phyloP scores from a whole-genome alignment of 202 grass and related monocot genomes.

The Panicum hallii region DNA sequence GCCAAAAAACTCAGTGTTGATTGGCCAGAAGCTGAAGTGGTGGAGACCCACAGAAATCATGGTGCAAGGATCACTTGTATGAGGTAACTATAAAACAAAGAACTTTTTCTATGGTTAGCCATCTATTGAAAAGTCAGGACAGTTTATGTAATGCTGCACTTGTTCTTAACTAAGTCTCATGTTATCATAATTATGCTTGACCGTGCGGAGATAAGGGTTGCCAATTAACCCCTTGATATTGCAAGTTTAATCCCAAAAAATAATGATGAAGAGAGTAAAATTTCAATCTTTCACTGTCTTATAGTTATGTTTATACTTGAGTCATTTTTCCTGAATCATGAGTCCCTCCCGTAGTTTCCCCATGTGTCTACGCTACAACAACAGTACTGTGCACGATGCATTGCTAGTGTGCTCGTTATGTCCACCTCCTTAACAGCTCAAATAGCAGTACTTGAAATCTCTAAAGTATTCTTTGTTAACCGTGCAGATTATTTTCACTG shows the following conservation, averaged over 20 bases:
- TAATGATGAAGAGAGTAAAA: slow-evolving; percentile 9
- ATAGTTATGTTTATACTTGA: neutral
- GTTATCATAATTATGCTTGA: neutral
- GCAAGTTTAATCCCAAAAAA: neutral
- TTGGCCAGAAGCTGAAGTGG: slow-evolving; percentile 21
- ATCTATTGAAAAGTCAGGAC: neutral
- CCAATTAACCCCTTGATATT: neutral
- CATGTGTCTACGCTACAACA: neutral
- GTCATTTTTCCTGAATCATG: neutral
- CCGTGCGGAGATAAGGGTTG: slow-evolving; percentile 11
- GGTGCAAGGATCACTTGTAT: slow-evolving; percentile 80
- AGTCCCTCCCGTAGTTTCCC: neutral
- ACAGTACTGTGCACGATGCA: neutral
- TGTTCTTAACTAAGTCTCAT: neutral
- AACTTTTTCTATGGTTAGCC: neutral
- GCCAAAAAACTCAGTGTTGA: slow-evolving; percentile 48
- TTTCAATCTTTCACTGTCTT: neutral
- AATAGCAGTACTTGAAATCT: slow-evolving; percentile 4
- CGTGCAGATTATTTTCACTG: slow-evolving; percentile 73
- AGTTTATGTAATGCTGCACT: neutral
- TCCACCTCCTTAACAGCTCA: neutral
- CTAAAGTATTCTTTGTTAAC: slow-evolving; percentile 35
- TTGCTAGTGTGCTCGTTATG: neutral
- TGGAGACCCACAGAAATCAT: slow-evolving; percentile 64
- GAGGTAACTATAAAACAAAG: slow-evolving; percentile 55